Evolutionary conservation across 441 rosid species (phyloP).

Genomic region (Raphanus hybrid): DNA sequence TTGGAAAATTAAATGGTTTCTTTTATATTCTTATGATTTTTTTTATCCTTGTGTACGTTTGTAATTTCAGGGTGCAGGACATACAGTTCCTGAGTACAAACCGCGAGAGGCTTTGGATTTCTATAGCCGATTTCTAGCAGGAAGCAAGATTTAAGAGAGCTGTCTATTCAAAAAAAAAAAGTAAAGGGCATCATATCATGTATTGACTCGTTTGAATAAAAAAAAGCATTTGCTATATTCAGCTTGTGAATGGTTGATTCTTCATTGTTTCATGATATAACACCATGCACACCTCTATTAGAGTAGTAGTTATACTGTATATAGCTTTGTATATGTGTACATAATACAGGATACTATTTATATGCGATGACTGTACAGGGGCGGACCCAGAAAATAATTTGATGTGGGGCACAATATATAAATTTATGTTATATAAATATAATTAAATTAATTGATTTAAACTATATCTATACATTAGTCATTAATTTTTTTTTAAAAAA

Average conservation of each 20-base stretch:
- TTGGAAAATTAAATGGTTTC: not conserved
- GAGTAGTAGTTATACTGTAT: too few relatives aligned
- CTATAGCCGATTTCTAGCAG: conserved; percentile 70
- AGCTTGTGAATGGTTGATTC: not conserved
- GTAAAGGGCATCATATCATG: not conserved
- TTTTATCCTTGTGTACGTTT: conserved; percentile 10
- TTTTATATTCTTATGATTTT: not conserved
- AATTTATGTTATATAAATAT: too few relatives aligned
- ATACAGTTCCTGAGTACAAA: conserved; percentile 89
- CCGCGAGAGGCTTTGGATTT: conserved; percentile 78
- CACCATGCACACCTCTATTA: not conserved
- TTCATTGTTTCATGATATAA: not conserved
- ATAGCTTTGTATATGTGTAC: too few relatives aligned
- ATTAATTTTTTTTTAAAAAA: too few relatives aligned
- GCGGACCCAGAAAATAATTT: too few relatives aligned
- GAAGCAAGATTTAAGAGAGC: conserved; percentile 50
- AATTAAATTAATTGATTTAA: too few relatives aligned
- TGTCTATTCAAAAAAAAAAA: not conserved
- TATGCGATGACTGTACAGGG: not conserved
- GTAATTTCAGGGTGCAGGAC: conserved; percentile 78
- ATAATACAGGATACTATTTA: too few relatives aligned
- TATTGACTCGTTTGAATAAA: not conserved
- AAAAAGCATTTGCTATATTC: not conserved
- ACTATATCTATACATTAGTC: too few relatives aligned
- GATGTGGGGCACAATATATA: too few relatives aligned